phyloP scores from a whole-genome alignment of 2,329 filamentous ascomycete genomes.

The Diaporthe nobilis region DNA sequence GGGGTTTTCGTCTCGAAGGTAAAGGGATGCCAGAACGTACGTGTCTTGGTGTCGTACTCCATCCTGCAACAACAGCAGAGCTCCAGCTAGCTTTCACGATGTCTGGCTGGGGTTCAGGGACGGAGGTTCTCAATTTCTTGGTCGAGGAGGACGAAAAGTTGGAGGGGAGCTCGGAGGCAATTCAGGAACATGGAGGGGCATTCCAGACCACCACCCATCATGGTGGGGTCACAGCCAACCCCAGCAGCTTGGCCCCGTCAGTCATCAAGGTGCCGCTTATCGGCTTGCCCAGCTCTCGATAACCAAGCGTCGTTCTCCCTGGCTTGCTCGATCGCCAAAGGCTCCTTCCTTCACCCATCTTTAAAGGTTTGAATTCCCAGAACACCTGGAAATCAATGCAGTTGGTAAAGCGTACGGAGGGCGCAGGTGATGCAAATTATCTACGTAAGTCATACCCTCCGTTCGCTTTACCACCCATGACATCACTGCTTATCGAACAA shows the following conservation, averaged over 20 bases:
- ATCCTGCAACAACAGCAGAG: conserved; percentile 57
- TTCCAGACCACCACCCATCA: background rate
- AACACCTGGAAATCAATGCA: no score
- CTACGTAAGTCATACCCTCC: no score
- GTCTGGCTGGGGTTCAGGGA: background rate
- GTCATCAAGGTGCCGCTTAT: background rate
- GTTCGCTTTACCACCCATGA: no score
- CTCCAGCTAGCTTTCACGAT: background rate
- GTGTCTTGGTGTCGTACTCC: conserved; percentile 82
- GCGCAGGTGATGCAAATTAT: no score
- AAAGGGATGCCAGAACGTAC: conserved; percentile 62
- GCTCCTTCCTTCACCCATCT: no score
- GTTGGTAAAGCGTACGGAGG: no score
- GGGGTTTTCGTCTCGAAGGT: conserved; percentile 1
- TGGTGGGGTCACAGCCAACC: background rate
- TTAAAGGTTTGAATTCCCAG: no score
- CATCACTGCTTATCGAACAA: no score
- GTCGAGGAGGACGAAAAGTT: background rate
- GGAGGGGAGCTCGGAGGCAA: background rate
- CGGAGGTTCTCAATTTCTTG: background rate
- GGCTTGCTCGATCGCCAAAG: no score
- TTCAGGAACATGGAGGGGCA: background rate
- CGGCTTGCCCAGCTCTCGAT: no score
- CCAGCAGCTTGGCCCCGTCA: background rate
- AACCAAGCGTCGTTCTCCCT: no score